These are phyloP conservation scores for Talaromyces islandicus DNA, from an alignment of 2,329 filamentous ascomycete genomes.

Conservation along the genomic window DNA sequence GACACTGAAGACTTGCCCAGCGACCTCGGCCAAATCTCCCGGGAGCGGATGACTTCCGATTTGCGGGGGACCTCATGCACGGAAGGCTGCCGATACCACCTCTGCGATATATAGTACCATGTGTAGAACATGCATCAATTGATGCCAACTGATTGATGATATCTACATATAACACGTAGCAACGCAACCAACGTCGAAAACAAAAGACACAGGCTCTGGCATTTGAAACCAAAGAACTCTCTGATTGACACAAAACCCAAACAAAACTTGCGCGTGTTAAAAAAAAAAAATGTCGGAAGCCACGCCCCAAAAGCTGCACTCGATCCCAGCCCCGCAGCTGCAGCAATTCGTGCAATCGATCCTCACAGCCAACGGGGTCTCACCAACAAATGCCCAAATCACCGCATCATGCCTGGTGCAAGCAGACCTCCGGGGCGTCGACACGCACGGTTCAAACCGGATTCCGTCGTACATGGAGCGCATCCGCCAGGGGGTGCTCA, in stretches of 20 bases:
- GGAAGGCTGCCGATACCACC: background rate
- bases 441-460: constrained; percentile 73
- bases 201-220: background rate
- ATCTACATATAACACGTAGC: background rate
- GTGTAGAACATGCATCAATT: background rate
- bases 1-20: background rate
- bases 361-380: constrained; percentile 47
- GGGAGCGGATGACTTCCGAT: background rate
- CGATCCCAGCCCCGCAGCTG: constrained; percentile 1
- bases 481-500: constrained; percentile 63
- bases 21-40: background rate
- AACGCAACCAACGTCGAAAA: background rate
- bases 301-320: background rate
- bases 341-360: constrained; percentile 22
- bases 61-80: background rate
- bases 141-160: background rate
- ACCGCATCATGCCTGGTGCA: constrained; percentile 64
- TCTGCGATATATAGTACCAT: background rate
- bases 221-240: background rate
- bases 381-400: constrained; percentile 52
- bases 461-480: constrained; percentile 73
- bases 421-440: constrained; percentile 71
- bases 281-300: background rate
- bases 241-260: background rate
- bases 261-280: background rate